Evolutionary conservation across 495 filamentous ascomycete species (phyloP), one percentile per base, ranked within the genome.

Genomic region (Penicillium waksmanii): DNA sequence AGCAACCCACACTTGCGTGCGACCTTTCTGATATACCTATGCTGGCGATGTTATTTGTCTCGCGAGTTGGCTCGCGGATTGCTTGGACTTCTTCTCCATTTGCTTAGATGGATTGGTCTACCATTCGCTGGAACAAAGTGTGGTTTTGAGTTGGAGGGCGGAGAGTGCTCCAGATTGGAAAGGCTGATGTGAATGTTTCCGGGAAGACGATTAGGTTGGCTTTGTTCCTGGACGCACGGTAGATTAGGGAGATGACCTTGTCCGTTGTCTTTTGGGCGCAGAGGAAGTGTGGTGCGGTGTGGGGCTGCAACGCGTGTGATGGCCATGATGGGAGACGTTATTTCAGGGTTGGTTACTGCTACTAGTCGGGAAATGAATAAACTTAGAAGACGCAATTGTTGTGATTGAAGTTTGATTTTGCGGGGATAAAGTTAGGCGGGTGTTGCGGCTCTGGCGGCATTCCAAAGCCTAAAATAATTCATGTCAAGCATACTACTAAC

Each of bases 201-300:
- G 79, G 81, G 68, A 82, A 82, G 34, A 77, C 79, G 34, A 83
- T 62, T 44, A 83, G 67, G 27, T 81, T 68, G 21, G 78, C 79
- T n/a, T 67, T 67, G 42, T 67, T 66, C 46, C 51, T 50, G 17
- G 79, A 77, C 3, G 80, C 79, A 54, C 78, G 59, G 31, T 70
- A 67, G 40, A 77, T 75, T 27, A 82, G 60, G 7, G 46, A 62
- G 5, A 66, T 66, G 15, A 74, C 63, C 35, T 81, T 80, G 2
- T 18, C 3, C 10, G 43, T 21, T 5, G 43, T 46, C n/a, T 46
- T 21, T 3, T 21, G 9, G n/a, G 43, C 43, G 7, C 1, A 46
- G n/a, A 46, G 43, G 43, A 46, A 46, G 10, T 9, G n/a, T 2
- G 43, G 43, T 18, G 43, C 43, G 9, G 19, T 10, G n/a, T 46